Evolutionary conservation across 768 basidiomycete species (phyloP).

Genomic region (Phallus indusiatus): DNA sequence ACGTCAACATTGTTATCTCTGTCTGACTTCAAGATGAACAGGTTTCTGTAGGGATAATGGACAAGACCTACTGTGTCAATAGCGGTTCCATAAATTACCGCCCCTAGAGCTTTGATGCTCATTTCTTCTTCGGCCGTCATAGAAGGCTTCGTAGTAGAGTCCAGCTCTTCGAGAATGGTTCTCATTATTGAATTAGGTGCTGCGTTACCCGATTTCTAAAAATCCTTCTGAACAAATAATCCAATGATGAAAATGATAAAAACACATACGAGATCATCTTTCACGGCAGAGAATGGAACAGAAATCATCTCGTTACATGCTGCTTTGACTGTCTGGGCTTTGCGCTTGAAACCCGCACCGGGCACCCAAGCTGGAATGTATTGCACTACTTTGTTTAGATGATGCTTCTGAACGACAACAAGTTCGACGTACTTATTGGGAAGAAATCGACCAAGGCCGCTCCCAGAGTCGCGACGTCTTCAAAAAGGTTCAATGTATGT

Average conservation of each 20-base stretch:
- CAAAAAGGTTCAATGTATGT: background rate
- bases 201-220: background rate
- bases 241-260: background rate
- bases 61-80: conserved; percentile 27
- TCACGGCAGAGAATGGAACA: conserved; percentile 31
- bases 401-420: too few relatives aligned
- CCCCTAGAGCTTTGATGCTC: conserved; percentile 12
- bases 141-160: background rate
- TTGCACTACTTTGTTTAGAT: conserved; percentile 32
- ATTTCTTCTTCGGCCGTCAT: background rate
- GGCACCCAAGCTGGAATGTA: conserved; percentile 44
- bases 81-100: conserved; percentile 18
- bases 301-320: conserved; percentile 42
- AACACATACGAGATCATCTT: conserved; percentile 28
- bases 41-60: background rate
- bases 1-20: background rate
- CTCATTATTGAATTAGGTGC: background rate
- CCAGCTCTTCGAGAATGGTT: background rate
- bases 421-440: background rate
- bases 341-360: conserved; percentile 40
- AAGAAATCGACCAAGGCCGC: background rate
- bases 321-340: conserved; percentile 39
- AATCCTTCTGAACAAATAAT: background rate
- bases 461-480: background rate
- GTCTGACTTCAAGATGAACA: background rate